phyloP scores from a whole-genome alignment of 108 stramenopile species.

The Discostella pseudostelligera region DNA sequence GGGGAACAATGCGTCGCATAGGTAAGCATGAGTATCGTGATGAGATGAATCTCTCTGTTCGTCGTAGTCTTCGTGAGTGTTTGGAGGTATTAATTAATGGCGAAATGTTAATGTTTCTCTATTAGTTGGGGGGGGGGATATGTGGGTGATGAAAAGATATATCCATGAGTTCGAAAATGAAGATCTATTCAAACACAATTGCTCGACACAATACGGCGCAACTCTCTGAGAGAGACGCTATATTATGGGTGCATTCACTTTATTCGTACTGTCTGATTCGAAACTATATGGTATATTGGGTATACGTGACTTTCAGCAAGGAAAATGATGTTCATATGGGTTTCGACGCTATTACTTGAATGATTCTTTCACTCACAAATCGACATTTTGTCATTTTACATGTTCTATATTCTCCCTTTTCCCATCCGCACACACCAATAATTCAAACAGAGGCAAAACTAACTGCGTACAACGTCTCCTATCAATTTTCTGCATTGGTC shows the following conservation, averaged over 20 bases:
- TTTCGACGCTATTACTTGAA: too few species aligned
- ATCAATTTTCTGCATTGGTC: conserved; percentile 63
- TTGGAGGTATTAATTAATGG: too few species aligned
- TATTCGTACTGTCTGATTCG: conserved; percentile 20
- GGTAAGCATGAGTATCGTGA: not conserved
- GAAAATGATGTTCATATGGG: conserved; percentile 10
- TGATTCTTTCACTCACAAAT: not conserved
- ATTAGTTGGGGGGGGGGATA: not conserved
- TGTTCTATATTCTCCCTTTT: not conserved
- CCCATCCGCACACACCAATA: not conserved
- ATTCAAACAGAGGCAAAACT: conserved; percentile 34
- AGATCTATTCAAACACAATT: conserved; percentile 11
- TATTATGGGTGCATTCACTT: conserved; percentile 16
- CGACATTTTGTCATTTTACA: not conserved
- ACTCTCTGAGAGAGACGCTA: not conserved
- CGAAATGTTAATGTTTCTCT: not conserved
- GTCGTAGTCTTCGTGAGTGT: not conserved
- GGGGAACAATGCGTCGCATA: not conserved
- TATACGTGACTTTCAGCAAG: conserved; percentile 33
- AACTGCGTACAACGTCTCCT: conserved; percentile 50
- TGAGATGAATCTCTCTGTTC: not conserved
- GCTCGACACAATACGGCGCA: conserved; percentile 21
- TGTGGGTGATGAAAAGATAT: not conserved
- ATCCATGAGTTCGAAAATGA: conserved; percentile 36
- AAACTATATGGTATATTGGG: conserved; percentile 1